Evolutionary conservation across 2,329 filamentous ascomycete species (phyloP), one percentile per base, ranked within the genome.

Genomic region (Phaeosphaeriaceae sp.): DNA sequence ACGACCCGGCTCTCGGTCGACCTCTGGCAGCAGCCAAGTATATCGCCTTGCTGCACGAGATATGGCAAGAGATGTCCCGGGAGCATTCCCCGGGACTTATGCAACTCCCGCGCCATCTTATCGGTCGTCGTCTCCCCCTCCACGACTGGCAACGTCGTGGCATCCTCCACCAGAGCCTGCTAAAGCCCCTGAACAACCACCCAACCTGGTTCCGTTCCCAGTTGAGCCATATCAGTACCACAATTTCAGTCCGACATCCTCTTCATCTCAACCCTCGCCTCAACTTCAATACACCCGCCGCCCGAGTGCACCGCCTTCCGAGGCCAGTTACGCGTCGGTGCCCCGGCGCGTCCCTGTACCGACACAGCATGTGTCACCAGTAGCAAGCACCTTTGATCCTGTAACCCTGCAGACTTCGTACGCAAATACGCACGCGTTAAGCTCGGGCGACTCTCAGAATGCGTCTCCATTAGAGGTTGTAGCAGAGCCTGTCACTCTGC

Each of bases 1-100:
- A 24, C 81, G 79, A 19, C 80, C 82, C n/a, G 77, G 76, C 41
- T 79, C 80, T 19, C 79, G 77, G 17, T 79, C 79, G 4, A 75
- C 72, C 31, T 79, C 61, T 68, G 78, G 61, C 19, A 61, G 54
- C 40, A 57, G 56, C 25, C 61, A 64, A 25, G 41, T 50, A 13
- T 47, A 57, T 31, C 53, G 9, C 53, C 15, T 71, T 19, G 73
- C 78, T 42, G 76, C 79, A 41, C 74, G 76, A 11, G 49, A 58
- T 27, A 54, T 61, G 22, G 53, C 68, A 62, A 54, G 73, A 68
- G 69, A 77, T 63, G 56, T 75, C 42, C 76, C 80, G 2, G 79
- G 80, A 24, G 72, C 71, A 10, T 70, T 77, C 40, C 77, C 81
- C 4, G 78, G 80, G 27, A 69, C 67, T 3, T 65, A 74, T 42